These are phyloP conservation scores for Ustilago cynodontis DNA, from an alignment of 1,284 basidiomycete species.

Conservation along the genomic window DNA sequence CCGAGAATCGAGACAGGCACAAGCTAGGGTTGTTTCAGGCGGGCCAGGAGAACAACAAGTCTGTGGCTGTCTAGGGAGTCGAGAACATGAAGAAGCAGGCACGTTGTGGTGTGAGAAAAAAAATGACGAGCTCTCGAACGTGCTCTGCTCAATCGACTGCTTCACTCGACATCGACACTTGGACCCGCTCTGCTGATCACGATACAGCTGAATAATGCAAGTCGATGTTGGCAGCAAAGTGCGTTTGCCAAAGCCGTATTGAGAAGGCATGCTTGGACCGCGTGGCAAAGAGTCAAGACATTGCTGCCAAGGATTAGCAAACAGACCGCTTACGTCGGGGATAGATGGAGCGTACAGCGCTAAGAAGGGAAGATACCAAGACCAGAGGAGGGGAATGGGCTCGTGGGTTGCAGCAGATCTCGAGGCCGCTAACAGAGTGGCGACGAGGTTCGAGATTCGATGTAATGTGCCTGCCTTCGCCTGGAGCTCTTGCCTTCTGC, in stretches of 20 bases:
- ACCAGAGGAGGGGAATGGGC: neutral
- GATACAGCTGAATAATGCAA: no score
- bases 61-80: neutral
- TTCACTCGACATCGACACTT: no score
- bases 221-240: no score
- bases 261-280: neutral
- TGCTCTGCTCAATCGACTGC: no score
- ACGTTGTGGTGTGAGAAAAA: neutral
- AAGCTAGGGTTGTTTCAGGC: neutral
- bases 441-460: no score
- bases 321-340: neutral
- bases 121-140: no score
- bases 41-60: neutral
- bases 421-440: no score
- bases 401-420: neutral
- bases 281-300: neutral
- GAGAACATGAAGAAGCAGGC: neutral
- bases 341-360: neutral
- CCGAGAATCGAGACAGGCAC: no score
- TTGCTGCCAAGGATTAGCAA: neutral
- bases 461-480: no score
- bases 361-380: neutral
- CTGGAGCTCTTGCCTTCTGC: no score
- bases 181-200: no score
- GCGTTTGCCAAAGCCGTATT: no score